Evolutionary conservation across 2,329 filamentous ascomycete genomes (phyloP).

Genomic region (Penicillium sp.): DNA sequence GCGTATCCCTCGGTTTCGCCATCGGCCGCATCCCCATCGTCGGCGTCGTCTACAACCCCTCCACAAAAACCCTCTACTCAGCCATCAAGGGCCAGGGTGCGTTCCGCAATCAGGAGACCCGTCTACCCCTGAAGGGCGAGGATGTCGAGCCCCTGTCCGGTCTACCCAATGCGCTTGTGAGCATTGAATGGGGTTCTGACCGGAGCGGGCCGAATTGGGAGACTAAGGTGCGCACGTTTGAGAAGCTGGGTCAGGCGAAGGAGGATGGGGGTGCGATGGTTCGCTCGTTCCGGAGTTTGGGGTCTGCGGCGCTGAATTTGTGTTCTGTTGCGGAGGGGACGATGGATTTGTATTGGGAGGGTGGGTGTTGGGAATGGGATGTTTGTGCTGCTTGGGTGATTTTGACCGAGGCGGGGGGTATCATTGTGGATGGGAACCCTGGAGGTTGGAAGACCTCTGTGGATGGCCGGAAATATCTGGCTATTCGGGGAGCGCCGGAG

Average conservation of each 20-base stretch:
- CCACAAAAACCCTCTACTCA: constrained; percentile 61
- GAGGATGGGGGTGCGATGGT: constrained; percentile 67
- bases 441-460: constrained; percentile 62
- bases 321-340: constrained; percentile 64
- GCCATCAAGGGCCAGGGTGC: constrained; percentile 63
- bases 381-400: constrained; percentile 69
- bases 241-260: constrained; percentile 53
- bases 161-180: constrained; percentile 60
- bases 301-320: constrained; percentile 66
- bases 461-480: constrained; percentile 62
- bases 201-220: constrained; percentile 62
- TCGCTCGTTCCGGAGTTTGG: constrained; percentile 62
- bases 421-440: constrained; percentile 64
- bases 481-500: constrained; percentile 44
- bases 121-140: constrained; percentile 55
- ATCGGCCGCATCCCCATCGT: constrained; percentile 58
- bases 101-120: constrained; percentile 49
- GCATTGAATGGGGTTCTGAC: constrained; percentile 68
- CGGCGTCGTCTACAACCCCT: constrained; percentile 68
- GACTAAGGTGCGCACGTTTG: constrained; percentile 62
- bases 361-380: constrained; percentile 71
- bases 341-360: constrained; percentile 69
- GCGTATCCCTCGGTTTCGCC: constrained; percentile 64
- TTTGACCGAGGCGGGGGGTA: constrained; percentile 64
- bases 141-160: constrained; percentile 54